Evolutionary conservation across 768 basidiomycete species (phyloP).

Genomic region (Boletus vinaceobasis): DNA sequence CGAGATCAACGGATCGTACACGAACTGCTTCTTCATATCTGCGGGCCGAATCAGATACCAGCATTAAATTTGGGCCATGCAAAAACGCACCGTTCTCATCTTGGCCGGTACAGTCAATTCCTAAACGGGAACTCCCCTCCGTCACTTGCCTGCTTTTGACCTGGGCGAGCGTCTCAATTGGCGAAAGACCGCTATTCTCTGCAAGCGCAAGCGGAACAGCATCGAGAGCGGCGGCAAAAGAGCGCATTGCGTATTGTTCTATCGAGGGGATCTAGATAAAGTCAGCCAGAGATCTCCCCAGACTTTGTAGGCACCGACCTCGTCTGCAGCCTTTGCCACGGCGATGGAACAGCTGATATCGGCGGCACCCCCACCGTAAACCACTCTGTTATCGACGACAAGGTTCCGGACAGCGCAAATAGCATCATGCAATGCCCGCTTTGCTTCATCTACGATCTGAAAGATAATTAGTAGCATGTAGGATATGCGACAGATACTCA

Average conservation of each 20-base stretch:
- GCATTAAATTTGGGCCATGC: background rate
- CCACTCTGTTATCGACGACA: conserved; percentile 92
- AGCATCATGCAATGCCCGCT: conserved; percentile 95
- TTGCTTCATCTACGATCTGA: conserved; percentile 98
- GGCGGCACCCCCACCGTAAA: conserved; percentile 97
- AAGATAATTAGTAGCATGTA: background rate
- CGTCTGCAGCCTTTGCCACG: conserved; percentile 91
- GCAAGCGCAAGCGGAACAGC: conserved; percentile 94
- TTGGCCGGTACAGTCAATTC: conserved; percentile 87
- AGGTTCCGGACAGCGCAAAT: conserved; percentile 96
- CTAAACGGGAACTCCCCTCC: conserved; percentile 80
- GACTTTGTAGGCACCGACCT: conserved; percentile 45
- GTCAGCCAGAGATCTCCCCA: background rate
- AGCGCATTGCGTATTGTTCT: conserved; percentile 99
- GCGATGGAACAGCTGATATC: conserved; percentile 95
- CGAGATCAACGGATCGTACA: conserved; percentile 95
- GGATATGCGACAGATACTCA: conserved; percentile 4
- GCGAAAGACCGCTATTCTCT: conserved; percentile 94
- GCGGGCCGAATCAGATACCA: background rate
- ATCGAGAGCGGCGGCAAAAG: conserved; percentile 95
- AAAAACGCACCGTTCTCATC: conserved; percentile 74
- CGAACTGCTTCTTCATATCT: conserved; percentile 99
- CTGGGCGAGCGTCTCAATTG: conserved; percentile 95
- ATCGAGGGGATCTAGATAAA: conserved; percentile 79
- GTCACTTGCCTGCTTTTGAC: conserved; percentile 90